Evolutionary conservation across 2,329 filamentous ascomycete genomes (phyloP).

Genomic region (Spiromastix sp.): DNA sequence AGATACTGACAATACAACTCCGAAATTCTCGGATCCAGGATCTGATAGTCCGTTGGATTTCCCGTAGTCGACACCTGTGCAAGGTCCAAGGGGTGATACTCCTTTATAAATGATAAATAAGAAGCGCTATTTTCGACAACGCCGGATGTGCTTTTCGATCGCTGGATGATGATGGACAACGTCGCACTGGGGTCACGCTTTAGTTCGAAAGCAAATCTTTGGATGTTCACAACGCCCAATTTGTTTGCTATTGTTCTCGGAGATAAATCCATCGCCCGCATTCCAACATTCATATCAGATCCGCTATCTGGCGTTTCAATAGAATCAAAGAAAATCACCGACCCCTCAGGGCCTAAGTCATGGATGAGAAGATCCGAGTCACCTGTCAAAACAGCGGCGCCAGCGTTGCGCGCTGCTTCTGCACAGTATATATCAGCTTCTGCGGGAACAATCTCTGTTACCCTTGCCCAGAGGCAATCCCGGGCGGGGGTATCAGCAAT

Average conservation of each 20-base stretch:
- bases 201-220: constrained; percentile 32
- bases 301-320: constrained; percentile 25
- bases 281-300: constrained; percentile 3
- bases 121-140: constrained; percentile 10
- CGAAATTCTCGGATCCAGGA: constrained; percentile 41
- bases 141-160: constrained; percentile 17
- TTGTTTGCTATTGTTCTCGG: constrained; percentile 21
- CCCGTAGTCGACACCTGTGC: constrained; percentile 1
- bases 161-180: constrained; percentile 22
- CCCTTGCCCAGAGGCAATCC: constrained; percentile 21
- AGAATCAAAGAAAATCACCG: constrained; percentile 59
- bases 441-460: constrained; percentile 57
- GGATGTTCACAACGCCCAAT: constrained; percentile 24
- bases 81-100: constrained; percentile 21
- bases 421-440: constrained; percentile 83
- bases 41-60: neutral
- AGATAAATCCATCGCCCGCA: constrained; percentile 30
- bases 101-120: constrained; percentile 24
- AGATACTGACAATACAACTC: constrained; percentile 40
- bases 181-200: constrained; percentile 19
- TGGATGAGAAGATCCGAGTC: constrained; percentile 80
- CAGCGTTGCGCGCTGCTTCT: constrained; percentile 44
- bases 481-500: constrained; percentile 21
- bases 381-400: constrained; percentile 59
- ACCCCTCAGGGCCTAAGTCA: constrained; percentile 51